These are phyloP conservation scores for Aphelidium insulamus DNA, from an alignment of 371 early-diverging fungal genomes.

Conservation along the genomic window DNA sequence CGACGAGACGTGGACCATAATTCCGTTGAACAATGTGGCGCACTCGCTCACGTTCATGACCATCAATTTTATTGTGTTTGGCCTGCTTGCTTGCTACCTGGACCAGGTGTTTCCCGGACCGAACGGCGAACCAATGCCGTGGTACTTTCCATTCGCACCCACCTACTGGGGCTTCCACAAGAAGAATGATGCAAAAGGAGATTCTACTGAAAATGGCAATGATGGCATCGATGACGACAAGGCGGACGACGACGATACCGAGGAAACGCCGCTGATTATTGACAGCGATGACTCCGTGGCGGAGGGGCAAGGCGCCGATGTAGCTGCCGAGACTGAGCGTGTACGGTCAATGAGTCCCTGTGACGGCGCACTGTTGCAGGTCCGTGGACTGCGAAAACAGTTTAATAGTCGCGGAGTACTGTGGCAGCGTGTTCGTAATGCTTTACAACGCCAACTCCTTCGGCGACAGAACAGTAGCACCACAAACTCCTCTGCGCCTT, in stretches of 20 bases:
- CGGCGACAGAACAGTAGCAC: not conserved
- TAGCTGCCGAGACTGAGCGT: not conserved
- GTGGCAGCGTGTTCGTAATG: no score
- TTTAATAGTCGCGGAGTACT: no score
- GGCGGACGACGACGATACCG: conserved; percentile 8
- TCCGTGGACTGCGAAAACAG: conserved; percentile 1
- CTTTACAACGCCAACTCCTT: not conserved
- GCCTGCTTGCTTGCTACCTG: conserved; percentile 14
- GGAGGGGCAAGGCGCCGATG: conserved; percentile 3
- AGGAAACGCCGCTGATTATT: conserved; percentile 6
- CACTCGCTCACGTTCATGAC: no score
- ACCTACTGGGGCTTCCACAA: conserved; percentile 11
- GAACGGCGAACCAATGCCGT: conserved; percentile 7
- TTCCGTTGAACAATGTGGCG: no score
- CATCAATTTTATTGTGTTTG: conserved; percentile 10
- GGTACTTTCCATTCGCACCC: conserved; percentile 9
- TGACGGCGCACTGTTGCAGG: not conserved
- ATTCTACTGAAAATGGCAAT: conserved; percentile 1
- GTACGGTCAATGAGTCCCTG: no score
- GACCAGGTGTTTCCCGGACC: conserved; percentile 12
- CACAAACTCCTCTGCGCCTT: not conserved
- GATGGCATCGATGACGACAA: conserved; percentile 6
- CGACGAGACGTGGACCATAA: no score
- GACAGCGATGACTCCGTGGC: conserved; percentile 10
- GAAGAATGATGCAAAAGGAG: not conserved